Percentiles rank a stretch among this genome's conserved stretches.
These are phyloP conservation scores for Ophiosphaerella korrae DNA, from an alignment of 2,329 filamentous ascomycete genomes.

Conservation along the genomic window DNA sequence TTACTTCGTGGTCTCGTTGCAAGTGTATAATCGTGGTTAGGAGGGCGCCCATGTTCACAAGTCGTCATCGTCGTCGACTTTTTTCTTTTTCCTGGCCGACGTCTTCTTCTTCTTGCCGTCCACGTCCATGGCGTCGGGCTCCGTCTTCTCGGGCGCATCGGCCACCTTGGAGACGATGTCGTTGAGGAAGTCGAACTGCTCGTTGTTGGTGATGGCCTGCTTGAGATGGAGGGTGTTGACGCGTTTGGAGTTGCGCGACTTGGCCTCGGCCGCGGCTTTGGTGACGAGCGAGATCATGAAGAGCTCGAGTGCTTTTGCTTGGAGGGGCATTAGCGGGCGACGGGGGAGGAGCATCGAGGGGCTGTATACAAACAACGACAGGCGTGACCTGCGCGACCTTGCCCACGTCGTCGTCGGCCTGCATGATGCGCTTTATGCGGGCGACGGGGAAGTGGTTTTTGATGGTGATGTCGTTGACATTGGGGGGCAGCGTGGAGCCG, in stretches of 20 bases:
- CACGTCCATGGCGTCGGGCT: constrained; percentile 50
- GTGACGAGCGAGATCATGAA: constrained; percentile 97
- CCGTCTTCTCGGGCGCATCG: constrained; percentile 62
- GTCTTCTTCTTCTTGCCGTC: constrained; percentile 54
- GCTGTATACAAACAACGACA: constrained; percentile 76
- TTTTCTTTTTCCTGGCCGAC: constrained; percentile 44
- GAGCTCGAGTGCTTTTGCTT: constrained; percentile 91
- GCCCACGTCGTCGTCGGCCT: constrained; percentile 96
- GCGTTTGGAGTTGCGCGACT: constrained; percentile 81
- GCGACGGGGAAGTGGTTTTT: constrained; percentile 97
- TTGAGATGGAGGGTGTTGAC: constrained; percentile 92
- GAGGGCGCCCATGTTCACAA: constrained; percentile 25
- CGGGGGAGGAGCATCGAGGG: neutral
- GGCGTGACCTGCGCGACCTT: constrained; percentile 98
- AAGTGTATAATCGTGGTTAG: too few relatives aligned
- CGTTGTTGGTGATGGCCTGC: constrained; percentile 82
- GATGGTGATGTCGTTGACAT: constrained; percentile 68
- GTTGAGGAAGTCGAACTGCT: constrained; percentile 90
- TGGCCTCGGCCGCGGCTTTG: constrained; percentile 84
- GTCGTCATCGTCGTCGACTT: constrained; percentile 46
- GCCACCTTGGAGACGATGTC: constrained; percentile 89
- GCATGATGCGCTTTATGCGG: constrained; percentile 98
- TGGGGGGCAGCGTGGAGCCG: constrained; percentile 36
- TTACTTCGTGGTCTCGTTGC: too few relatives aligned
- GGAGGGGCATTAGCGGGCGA: constrained; percentile 12